These are phyloP conservation scores for Pluteus cervinus DNA, from an alignment of 768 basidiomycete species.

Conservation along the genomic window DNA sequence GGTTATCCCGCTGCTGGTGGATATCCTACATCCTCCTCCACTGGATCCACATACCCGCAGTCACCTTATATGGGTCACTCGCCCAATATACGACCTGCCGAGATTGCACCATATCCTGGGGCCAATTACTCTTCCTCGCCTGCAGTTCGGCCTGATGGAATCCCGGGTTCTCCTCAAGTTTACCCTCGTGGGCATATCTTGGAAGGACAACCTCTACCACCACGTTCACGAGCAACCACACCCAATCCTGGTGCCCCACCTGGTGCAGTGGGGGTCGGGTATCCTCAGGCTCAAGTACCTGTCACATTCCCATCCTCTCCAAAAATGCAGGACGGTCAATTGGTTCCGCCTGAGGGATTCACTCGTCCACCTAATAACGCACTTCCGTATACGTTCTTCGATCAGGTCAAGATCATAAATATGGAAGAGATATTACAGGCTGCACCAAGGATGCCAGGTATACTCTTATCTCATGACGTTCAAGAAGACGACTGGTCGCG, in stretches of 20 bases:
- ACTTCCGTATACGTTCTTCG: constrained; percentile 64
- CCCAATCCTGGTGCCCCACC: constrained; percentile 40
- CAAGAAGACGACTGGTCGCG: constrained; percentile 76
- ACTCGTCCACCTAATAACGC: constrained; percentile 64
- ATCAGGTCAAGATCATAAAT: constrained; percentile 63
- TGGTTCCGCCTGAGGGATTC: constrained; percentile 67
- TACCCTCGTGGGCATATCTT: constrained; percentile 55
- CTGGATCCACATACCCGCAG: no score
- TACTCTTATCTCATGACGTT: constrained; percentile 72
- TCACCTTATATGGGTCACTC: constrained; percentile 30
- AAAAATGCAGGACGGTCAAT: constrained; percentile 29
- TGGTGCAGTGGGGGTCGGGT: constrained; percentile 12
- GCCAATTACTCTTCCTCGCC: constrained; percentile 26
- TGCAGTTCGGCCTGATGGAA: constrained; percentile 29
- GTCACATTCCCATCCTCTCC: constrained; percentile 13
- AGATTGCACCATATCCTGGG: constrained; percentile 24
- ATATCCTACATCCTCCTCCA: no score
- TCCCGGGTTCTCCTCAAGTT: constrained; percentile 32
- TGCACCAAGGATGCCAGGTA: constrained; percentile 66
- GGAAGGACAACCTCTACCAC: constrained; percentile 45
- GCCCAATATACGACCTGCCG: constrained; percentile 43
- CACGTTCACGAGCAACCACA: constrained; percentile 40
- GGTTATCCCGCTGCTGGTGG: no score
- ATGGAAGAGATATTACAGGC: constrained; percentile 70
- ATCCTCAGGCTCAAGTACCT: constrained; percentile 12